phyloP scores from a whole-genome alignment of 1,284 basidiomycete species.

The Naganishia albida region DNA sequence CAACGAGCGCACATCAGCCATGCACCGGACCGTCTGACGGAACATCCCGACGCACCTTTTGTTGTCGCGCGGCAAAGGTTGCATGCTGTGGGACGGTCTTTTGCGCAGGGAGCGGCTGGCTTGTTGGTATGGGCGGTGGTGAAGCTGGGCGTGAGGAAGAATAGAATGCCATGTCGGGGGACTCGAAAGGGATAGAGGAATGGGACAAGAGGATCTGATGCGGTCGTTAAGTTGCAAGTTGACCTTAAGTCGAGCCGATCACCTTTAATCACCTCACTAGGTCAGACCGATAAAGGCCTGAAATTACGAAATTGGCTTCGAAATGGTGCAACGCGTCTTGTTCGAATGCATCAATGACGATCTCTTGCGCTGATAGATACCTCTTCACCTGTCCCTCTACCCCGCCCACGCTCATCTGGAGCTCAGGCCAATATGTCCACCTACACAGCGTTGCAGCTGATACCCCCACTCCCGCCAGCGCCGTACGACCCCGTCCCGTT shows the following conservation, averaged over 20 bases:
- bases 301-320: too few species aligned
- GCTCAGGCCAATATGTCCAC: slow-evolving; percentile 3
- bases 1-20: neutral
- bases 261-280: too few species aligned
- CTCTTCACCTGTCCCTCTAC: too few species aligned
- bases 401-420: too few species aligned
- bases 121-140: slow-evolving; percentile 13
- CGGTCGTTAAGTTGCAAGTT: too few species aligned
- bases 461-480: slow-evolving; percentile 47
- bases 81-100: slow-evolving; percentile 24
- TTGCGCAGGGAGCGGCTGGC: slow-evolving; percentile 14
- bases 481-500: slow-evolving; percentile 46
- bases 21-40: neutral
- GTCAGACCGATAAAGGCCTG: too few species aligned
- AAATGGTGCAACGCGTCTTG: too few species aligned
- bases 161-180: slow-evolving; percentile 13
- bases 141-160: slow-evolving; percentile 17
- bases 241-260: too few species aligned
- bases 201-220: neutral
- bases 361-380: too few species aligned
- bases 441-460: slow-evolving; percentile 48
- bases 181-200: neutral
- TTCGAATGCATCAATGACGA: too few species aligned
- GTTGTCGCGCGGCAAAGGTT: slow-evolving; percentile 19
- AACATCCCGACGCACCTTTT: slow-evolving; percentile 6